Conservation (phyloP, 257 asterid genomes). For the Gentiana straminea region DNA sequence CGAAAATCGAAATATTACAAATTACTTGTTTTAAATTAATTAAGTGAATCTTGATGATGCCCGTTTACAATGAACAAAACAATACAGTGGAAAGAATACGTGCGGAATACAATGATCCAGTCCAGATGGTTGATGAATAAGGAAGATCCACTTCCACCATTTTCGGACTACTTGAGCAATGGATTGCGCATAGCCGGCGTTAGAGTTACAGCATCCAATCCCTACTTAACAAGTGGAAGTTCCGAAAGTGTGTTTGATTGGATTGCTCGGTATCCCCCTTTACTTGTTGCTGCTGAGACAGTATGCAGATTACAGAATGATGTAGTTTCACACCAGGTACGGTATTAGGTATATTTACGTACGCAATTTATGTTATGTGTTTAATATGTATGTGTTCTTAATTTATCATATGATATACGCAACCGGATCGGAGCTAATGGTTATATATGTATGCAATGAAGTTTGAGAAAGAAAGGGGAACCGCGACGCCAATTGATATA, state of each 20-base stretch:
- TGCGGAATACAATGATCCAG: slow-evolving; percentile 26
- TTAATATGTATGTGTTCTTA: too few species aligned
- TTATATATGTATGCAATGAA: background rate
- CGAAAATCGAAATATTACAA: too few species aligned
- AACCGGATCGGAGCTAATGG: too few species aligned
- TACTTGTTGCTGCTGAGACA: slow-evolving; percentile 2
- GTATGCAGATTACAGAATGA: slow-evolving; percentile 4
- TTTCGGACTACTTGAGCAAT: slow-evolving; percentile 28
- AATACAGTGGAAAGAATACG: slow-evolving; percentile 2
- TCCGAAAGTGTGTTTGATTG: slow-evolving; percentile 6
- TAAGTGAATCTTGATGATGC: too few species aligned
- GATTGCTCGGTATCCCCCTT: slow-evolving; percentile 5
- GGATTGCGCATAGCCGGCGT: slow-evolving; percentile 27
- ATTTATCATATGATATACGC: too few species aligned
- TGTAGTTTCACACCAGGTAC: slow-evolving; percentile 4
- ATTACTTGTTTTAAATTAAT: too few species aligned
- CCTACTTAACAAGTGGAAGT: too few species aligned
- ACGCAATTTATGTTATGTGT: background rate
- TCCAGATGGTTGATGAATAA: slow-evolving; percentile 43
- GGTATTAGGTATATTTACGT: background rate
- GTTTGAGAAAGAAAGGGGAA: slow-evolving; percentile 37
- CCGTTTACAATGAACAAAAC: background rate
- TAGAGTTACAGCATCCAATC: background rate
- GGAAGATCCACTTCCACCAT: slow-evolving; percentile 22
- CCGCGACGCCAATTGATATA: slow-evolving; percentile 39